Base-by-base conservation (phyloP, 768 basidiomycete genomes). In the Nidularia sp. region DNA sequence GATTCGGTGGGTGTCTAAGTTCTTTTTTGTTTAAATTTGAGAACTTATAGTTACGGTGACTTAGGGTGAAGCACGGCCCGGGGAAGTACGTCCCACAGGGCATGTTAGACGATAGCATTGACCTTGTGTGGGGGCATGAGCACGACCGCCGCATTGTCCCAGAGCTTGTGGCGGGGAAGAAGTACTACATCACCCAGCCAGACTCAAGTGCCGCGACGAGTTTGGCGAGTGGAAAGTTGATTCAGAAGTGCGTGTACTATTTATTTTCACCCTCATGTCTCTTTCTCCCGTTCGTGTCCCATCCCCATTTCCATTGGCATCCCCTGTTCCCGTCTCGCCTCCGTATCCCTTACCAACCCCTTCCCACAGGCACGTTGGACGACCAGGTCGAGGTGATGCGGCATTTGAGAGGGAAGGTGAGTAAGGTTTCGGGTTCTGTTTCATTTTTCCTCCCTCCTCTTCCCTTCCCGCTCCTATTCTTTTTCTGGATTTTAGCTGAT, bases 111-210 rank as follows among this genome's bases (percentile, higher is more conserved):
- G 93, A 99, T 62, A 88, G 85, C 60, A 78, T 98, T 34, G 85
- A 98, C 60, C 78, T 99, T 12, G 91, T 99, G 5, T 99, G 97
- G 97, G 97, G 97, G 5, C 97, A 99, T 65, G 97, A 99, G 67
- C 97, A 99, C 64, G 97, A 98, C 67, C 98, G 96, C 62, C 83
- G 95, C 32, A 90, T 96, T 50, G 75, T 84, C 2, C 96, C 97
- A 0, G 93, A 97, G 61, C 79, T 84, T 4, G 96, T 99, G 6
- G 86, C 92, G 3, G 93, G 91, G 9, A 95, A 96, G 67, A 80
- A 79, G 12, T 99, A 99, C 70, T 85, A 81, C 61, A 93, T 99
- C 61, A 82, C 86, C 2, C 97, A 99, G 67, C 97, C 97, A 3
- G 97, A 97, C 1, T 95, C 93, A 0, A 91, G 90, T 0, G 86